Conservation (phyloP, 257 asterid species). For the Solanum arcanum region DNA sequence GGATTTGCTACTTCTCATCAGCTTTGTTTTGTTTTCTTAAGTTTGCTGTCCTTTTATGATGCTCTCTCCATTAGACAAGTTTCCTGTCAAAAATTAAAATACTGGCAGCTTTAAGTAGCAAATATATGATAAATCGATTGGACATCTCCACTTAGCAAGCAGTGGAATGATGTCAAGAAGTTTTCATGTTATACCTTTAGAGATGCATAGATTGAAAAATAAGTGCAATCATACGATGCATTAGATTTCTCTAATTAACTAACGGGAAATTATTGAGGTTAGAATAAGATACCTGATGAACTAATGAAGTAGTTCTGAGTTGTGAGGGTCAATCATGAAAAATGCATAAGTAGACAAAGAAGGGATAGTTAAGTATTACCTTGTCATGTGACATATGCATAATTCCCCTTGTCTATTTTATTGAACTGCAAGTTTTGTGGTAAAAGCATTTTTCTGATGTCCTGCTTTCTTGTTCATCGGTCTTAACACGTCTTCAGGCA, state of each 20-base stretch:
- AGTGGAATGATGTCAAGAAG: not conserved
- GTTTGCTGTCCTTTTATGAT: not conserved
- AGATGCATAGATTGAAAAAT: not conserved
- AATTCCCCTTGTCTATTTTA: not conserved
- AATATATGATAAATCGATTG: not conserved
- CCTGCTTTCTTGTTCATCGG: not conserved
- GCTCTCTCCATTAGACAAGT: not conserved
- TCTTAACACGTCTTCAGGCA: constrained; percentile 41
- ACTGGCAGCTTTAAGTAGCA: not conserved
- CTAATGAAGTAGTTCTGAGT: not conserved
- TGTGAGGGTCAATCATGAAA: not conserved
- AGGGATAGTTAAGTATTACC: not conserved
- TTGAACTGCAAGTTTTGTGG: not conserved
- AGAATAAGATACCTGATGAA: not conserved
- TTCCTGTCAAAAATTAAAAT: not conserved
- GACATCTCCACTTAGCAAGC: not conserved
- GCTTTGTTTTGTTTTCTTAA: not conserved
- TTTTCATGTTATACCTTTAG: not conserved
- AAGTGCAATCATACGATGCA: not conserved
- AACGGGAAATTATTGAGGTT: not conserved
- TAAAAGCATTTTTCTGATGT: not conserved
- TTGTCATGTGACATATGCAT: not conserved
- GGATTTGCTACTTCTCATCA: not conserved
- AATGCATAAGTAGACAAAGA: not conserved
- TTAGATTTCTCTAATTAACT: not conserved